Percentiles rank a stretch among this genome's conserved stretches.
Evolutionary conservation across 768 basidiomycete genomes (phyloP).

Genomic region (Mycena metata): DNA sequence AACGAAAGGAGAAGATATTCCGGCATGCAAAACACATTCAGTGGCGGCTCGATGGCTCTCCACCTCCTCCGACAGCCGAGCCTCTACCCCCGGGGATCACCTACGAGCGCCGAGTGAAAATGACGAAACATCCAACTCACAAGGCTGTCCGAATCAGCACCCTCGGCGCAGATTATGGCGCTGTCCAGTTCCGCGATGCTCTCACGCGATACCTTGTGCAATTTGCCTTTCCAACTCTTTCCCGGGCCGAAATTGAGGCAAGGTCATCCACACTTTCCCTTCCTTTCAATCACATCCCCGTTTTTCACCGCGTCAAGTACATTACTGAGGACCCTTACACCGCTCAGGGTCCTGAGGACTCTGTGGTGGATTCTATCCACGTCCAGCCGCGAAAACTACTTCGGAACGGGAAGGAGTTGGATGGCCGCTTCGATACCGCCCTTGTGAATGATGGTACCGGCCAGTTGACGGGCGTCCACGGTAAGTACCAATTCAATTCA

Average conservation of each 20-base stretch:
- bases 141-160: constrained; percentile 42
- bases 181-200: constrained; percentile 42
- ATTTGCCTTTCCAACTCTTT: constrained; percentile 36
- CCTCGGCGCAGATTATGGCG: constrained; percentile 44
- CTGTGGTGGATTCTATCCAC: neutral
- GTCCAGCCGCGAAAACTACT: constrained; percentile 4
- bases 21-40: constrained; percentile 31
- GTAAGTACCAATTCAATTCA: constrained; percentile 36
- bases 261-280: constrained; percentile 41
- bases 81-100: constrained; percentile 31
- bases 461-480: constrained; percentile 30
- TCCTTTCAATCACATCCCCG: constrained; percentile 38
- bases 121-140: constrained; percentile 43
- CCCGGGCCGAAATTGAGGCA: constrained; percentile 36
- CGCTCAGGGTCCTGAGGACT: neutral
- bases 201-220: constrained; percentile 45
- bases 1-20: constrained; percentile 50
- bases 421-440: constrained; percentile 46
- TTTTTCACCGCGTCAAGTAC: constrained; percentile 55
- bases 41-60: constrained; percentile 41
- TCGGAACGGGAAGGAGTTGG: constrained; percentile 35
- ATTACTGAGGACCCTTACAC: constrained; percentile 18
- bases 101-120: constrained; percentile 13
- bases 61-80: constrained; percentile 15
- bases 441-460: constrained; percentile 38